Evolutionary conservation across 2,329 filamentous ascomycete genomes (phyloP), one percentile per base, ranked within the genome.

Genomic region (Penicillium olsonii): DNA sequence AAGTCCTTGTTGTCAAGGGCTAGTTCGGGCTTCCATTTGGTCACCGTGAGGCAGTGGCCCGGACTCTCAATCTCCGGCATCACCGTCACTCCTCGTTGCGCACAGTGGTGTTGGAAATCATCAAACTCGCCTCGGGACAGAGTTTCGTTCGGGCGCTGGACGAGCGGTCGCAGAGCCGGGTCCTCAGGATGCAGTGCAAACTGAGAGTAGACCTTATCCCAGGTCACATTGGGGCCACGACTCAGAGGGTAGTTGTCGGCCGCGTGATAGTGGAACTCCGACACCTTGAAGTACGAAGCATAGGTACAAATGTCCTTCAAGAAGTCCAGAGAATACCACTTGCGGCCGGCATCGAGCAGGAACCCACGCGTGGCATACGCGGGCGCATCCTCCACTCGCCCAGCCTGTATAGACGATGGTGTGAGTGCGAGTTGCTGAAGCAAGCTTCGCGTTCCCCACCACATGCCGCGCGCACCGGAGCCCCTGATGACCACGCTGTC

Each of bases 261-360:
- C 3, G 82, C 70, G 59, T 84, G 82, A 15, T 84, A 64, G 37
- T 84, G 82, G 44, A 84, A 78, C 1, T 76, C 76, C 53, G 82
- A 83, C 54, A 83, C 76, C 58, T 84, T 84, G 68, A 82, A 84
- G 60, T 80, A 84, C 22, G 80, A 83, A 53, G 82, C 77, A 62
- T 83, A 84, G 0, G 76, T 74, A 63, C 82, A 84, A 54, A 84
- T 67, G n/a, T 84, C 80, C 34, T 75, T 70, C 14, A 84, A 58
- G 53, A 82, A 84, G 12, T 75, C 68, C 6, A 73, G 68, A 0
- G 81, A 76, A 55, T 84, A 84, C 61, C 76, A 84, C 58, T 84
- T 79, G 2, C 81, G 74, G 1, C 74, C 82, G 3, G 68, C 75
- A 47, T 84, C 82, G 4, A 84, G 69, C 65, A 78, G 70, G 52